Base-by-base conservation (phyloP, 306 rosid species). In the Trifolium repens region DNA sequence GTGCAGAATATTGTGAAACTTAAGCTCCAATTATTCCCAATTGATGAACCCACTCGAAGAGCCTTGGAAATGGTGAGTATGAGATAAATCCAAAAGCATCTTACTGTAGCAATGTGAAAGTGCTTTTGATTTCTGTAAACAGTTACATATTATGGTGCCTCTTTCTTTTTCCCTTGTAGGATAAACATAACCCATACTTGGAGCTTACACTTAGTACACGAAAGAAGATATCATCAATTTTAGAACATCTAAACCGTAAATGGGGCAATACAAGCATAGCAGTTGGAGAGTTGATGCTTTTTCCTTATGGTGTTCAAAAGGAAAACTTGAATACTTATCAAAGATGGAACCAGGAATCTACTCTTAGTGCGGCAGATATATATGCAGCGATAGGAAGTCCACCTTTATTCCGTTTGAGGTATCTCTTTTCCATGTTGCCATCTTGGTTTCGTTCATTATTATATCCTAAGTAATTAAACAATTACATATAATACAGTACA, bases 201-300 rank as follows among this genome's bases (percentile, higher is more conserved):
- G 99, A 94, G 89, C 99, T 94, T 50, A 94, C 97, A 43, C 93
- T 94, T 79, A 87, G 96, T 75, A 81, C 85, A 55, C 89, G 97
- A 63, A 94, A 94, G 88, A 94, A 82, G 88, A 90, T 94, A 84
- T 94, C 99, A 67, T 94, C 99, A 69, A 87, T 94, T 78, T 82
- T 92, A 76, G 99, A 94, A 69, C 99, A 92, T 84, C 90, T 94
- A 73, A 90, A 84, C 82, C 96, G 97, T 61, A 94, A 94, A 83
- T 94, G 99, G 99, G 99, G 99, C 16, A 88, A 73, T 83, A 92
- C 99, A 12, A 90, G 87, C 79, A 84, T 86, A 42, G 99, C 99
- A 73, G 62, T 76, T 78, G 99, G 99, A 87, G 96, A 87, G 85
- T 70, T 94, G 69, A 78, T 86, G 91, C 94, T 94, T 83, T 88